Evolutionary conservation across 2,329 filamentous ascomycete species (phyloP).

Genomic region (Sporothrix luriei): DNA sequence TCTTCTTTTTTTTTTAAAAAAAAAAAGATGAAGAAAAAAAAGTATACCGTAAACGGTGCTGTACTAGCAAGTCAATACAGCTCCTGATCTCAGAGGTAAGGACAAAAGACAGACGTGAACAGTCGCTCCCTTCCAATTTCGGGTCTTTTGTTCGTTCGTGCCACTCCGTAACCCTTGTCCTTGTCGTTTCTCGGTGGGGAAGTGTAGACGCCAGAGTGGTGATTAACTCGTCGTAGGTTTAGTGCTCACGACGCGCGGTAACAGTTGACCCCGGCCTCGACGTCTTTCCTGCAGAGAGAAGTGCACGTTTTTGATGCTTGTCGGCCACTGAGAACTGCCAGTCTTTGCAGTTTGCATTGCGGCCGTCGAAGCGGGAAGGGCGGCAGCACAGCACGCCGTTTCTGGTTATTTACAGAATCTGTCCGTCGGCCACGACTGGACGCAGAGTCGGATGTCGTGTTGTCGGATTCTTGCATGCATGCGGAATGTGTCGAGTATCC

Average conservation of each 20-base stretch:
- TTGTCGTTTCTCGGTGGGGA: constrained; percentile 3
- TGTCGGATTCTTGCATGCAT: neutral
- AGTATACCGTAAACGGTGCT: no score
- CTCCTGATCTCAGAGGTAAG: no score
- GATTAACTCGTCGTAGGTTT: neutral
- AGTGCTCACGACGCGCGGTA: constrained; percentile 11
- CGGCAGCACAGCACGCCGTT: neutral
- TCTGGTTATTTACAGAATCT: neutral
- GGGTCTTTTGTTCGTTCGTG: neutral
- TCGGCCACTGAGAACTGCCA: neutral
- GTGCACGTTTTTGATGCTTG: neutral
- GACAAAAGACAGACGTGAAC: neutral
- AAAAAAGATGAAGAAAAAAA: no score
- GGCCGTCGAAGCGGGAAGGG: neutral
- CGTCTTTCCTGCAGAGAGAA: neutral
- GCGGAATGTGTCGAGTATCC: neutral
- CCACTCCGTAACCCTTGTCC: neutral
- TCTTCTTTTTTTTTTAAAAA: no score
- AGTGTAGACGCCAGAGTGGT: neutral
- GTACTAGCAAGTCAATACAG: constrained; percentile 12
- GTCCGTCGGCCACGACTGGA: constrained; percentile 13
- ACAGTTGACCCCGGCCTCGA: neutral
- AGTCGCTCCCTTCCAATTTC: neutral
- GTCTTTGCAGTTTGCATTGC: neutral
- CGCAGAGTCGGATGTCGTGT: neutral